Base-by-base conservation (phyloP, 2,329 filamentous ascomycete genomes). In the Penicillium thymicola region DNA sequence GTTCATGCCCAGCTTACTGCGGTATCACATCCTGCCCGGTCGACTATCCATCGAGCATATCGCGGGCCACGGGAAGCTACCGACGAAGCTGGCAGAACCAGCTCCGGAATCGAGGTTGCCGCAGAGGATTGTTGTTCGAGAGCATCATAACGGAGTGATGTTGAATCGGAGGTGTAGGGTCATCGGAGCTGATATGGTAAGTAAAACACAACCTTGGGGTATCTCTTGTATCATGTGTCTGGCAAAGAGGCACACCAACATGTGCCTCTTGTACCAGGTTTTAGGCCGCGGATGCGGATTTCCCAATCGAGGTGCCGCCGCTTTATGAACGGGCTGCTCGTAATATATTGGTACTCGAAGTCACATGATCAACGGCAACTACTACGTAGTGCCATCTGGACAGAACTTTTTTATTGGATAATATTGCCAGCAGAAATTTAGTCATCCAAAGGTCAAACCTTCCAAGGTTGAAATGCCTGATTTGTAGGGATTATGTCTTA, bases 111-210 rank as follows among this genome's bases (percentile, higher is more conserved):
- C 79, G 30, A 78, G 87, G 52, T 80, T 67, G 30, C 63, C 85
- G 1, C 92, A 96, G 76, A 85, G 92, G 36, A 79, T 96, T 16
- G 83, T 88, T 6, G 83, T 88, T 0, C 21, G 49, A 13, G 84
- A 90, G 28, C 80, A 84, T 1, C 70, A 83, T 25, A 73, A 82
- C 8, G 89, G 89, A 13, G 76, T 92, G 2, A 82, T 81, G 11
- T 72, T 96, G 65, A 96, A 96, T 76, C 89, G 90, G 67, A 89
- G 89, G 74, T 85, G 83, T 75, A 86, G 83, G 61, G 77, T 96
- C 34, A 75, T 92, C 4, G 84, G 82, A 4, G 78, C 84, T 51
- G 85, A 96, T 72, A 84, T 94, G 64, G 86, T 89, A 77, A 64
- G 71, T 57, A n/a, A 23, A 30, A 13, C 11, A 30, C 28, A 30